Base-by-base conservation (phyloP, 2,329 filamentous ascomycete genomes). In the Didymella lethalis region DNA sequence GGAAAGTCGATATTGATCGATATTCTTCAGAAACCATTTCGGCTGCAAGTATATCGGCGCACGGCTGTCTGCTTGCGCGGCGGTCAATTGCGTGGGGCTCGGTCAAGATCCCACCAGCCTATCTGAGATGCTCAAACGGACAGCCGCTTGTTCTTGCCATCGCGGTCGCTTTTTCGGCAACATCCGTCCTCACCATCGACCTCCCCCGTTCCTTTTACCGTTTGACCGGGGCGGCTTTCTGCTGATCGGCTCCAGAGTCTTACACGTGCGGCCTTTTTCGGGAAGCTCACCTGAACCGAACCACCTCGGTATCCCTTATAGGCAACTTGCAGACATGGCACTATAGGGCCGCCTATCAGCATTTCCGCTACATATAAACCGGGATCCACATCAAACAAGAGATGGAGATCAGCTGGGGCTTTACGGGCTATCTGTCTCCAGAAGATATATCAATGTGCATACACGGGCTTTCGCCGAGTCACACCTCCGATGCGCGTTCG, bases 301-400 rank as follows among this genome's bases (percentile, higher is more conserved):
- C 56, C 50, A 46, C 41, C 29, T 50, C 25, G 11, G 20, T 38
- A 36, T 44, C 31, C 34, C 23, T 44, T 26, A 53, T n/a, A 45
- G 55, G 45, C 45, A 53, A 47, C 40, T 47, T 59, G 51, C 41
- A 54, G 41, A 59, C 32, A 47, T 8, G 43, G 48, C 47, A 59
- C 51, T 54, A 54, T 54, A 46, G 46, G 46, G 46, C 50, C 46
- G 46, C 56, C 50, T 59, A 59, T 59, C 56, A 51, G 32, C 50
- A 59, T 50, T 34, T 54, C 32, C 46, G 41, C 20, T 28, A 14
- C 26, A 50, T 44, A 34, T 43, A 54, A 14, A n/a, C 20, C 16
- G 43, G 40, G 32, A 26, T 20, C 14, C 16, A 23, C 6, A 2
- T 47, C 28, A 49, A 50, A 54, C 56, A 43, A 16, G 12, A 34